phyloP scores from a whole-genome alignment of 305 asterid genomes.

The Salvia sclarea region DNA sequence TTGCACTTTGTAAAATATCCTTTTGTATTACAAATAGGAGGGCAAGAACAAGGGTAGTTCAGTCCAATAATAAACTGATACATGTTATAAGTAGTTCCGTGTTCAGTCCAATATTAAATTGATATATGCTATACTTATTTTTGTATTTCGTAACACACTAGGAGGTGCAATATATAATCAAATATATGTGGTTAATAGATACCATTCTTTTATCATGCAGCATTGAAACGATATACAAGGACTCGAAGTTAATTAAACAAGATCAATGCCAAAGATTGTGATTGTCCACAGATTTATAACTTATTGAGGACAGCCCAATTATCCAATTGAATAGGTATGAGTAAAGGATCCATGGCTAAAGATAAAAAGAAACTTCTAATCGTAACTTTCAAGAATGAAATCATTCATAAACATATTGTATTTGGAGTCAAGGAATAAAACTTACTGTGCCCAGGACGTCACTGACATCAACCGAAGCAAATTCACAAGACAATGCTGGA shows the following conservation, averaged over 20 bases:
- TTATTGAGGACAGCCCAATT: background rate
- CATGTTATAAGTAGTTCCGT: no score
- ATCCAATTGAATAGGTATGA: no score
- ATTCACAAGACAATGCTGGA: constrained; percentile 90
- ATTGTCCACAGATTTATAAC: constrained; percentile 14
- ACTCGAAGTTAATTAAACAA: constrained; percentile 3
- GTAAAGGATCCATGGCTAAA: constrained; percentile 11
- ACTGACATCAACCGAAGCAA: constrained; percentile 87
- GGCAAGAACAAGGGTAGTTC: background rate
- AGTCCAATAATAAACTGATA: background rate
- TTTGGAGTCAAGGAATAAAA: constrained; percentile 26
- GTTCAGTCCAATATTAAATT: background rate
- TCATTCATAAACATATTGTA: background rate
- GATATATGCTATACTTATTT: background rate
- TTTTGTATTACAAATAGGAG: background rate
- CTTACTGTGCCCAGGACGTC: constrained; percentile 91
- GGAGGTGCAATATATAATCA: background rate
- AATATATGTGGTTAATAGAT: background rate
- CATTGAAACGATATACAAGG: constrained; percentile 1
- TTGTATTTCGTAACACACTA: background rate
- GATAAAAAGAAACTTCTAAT: background rate
- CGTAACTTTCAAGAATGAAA: background rate
- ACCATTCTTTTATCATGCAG: background rate
- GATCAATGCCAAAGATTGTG: constrained; percentile 5
- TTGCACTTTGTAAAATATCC: background rate